A percentile compares a stretch with the other conserved stretches of the same genome.
Conservation (phyloP, 345 rosid genomes). For the Psidium friedrichsthalianum region DNA sequence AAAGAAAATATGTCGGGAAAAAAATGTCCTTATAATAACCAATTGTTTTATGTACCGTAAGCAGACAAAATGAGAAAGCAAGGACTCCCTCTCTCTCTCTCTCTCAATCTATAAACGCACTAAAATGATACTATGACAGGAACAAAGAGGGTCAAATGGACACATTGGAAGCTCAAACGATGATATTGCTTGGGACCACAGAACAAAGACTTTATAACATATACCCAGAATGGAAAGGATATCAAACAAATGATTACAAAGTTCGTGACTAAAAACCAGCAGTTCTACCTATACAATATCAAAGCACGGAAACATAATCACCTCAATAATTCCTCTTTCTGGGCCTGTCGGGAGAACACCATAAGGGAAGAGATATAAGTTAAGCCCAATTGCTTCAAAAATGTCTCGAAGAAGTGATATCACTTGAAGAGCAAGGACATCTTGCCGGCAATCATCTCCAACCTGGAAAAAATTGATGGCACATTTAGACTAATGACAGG, state of each 20-base stretch:
- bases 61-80: background rate
- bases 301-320: slow-evolving; percentile 11
- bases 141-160: background rate
- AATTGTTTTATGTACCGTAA: background rate
- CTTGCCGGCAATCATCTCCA: slow-evolving; percentile 99
- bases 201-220: background rate
- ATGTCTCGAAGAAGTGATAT: slow-evolving; percentile 86
- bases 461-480: slow-evolving; percentile 39
- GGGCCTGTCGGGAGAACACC: slow-evolving; percentile 99
- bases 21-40: background rate
- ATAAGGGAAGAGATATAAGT: slow-evolving; percentile 87
- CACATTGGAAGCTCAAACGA: background rate
- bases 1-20: background rate
- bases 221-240: background rate
- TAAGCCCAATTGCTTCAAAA: slow-evolving; percentile 77
- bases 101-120: background rate
- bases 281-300: background rate
- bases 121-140: background rate
- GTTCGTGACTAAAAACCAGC: background rate
- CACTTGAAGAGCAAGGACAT: slow-evolving; percentile 98
- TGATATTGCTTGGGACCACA: background rate
- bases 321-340: slow-evolving; percentile 96
- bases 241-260: background rate
- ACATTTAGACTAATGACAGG: background rate
- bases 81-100: background rate